Evolutionary conservation across 768 basidiomycete genomes (phyloP).

Genomic region (Epithele typhae): DNA sequence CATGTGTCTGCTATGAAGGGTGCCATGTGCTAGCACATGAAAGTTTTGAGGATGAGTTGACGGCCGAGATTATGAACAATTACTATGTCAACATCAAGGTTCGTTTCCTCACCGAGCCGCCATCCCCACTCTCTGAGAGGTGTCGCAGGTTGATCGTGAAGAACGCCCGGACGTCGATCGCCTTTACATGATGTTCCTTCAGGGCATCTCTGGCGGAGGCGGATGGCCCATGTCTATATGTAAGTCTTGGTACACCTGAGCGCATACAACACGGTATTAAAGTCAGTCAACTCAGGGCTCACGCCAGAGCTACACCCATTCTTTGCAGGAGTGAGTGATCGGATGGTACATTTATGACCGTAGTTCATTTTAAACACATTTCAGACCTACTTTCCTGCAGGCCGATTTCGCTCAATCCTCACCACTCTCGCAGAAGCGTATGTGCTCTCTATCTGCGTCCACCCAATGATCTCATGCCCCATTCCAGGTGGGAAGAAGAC

Average conservation of each 20-base stretch:
- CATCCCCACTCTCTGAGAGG: not conserved
- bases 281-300: constrained; percentile 14
- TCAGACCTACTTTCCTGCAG: constrained; percentile 22
- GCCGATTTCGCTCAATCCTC: constrained; percentile 18
- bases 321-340: constrained; percentile 20
- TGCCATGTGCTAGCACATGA: constrained; percentile 29
- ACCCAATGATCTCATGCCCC: no score
- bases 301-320: constrained; percentile 24
- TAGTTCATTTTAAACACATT: not conserved
- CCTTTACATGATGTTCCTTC: constrained; percentile 41
- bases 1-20: constrained; percentile 8
- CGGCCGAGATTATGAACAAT: constrained; percentile 37
- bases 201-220: constrained; percentile 28
- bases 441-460: no score
- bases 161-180: constrained; percentile 39
- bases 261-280: not conserved
- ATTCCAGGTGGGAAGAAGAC: constrained; percentile 22
- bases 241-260: constrained; percentile 6
- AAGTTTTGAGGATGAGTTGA: constrained; percentile 34
- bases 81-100: constrained; percentile 35
- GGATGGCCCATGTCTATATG: constrained; percentile 33
- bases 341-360: no score
- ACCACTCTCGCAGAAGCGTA: constrained; percentile 21
- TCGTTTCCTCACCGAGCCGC: not conserved
- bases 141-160: constrained; percentile 32